phyloP scores from a whole-genome alignment of 176 grass and related monocot species.

The Musa beccarii region DNA sequence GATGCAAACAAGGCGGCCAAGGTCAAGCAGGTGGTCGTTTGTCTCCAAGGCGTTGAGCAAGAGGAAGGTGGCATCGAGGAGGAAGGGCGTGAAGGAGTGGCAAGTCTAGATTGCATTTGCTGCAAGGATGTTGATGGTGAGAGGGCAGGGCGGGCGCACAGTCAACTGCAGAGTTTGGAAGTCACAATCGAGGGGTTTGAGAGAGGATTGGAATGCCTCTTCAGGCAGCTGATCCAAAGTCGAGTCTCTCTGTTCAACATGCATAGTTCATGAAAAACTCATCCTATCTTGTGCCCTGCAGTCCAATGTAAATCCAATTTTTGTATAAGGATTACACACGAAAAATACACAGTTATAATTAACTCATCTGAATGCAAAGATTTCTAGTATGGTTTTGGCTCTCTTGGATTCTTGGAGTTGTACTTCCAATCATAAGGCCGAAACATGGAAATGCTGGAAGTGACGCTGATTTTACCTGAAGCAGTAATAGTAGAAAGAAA shows the following conservation, averaged over 20 bases:
- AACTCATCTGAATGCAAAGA: too few species aligned
- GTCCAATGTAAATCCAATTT: too few species aligned
- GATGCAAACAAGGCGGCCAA: not conserved
- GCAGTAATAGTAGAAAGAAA: too few species aligned
- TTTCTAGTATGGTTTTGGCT: too few species aligned
- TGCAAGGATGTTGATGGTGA: constrained; percentile 5
- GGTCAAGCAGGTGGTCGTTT: constrained; percentile 17
- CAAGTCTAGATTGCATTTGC: not conserved
- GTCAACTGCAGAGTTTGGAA: constrained; percentile 22
- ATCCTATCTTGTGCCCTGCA: not conserved
- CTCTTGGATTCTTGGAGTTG: too few species aligned
- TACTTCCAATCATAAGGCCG: too few species aligned
- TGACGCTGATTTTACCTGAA: too few species aligned
- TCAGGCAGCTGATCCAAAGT: constrained; percentile 24
- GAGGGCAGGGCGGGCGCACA: not conserved
- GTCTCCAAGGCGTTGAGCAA: constrained; percentile 10
- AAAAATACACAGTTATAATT: not conserved
- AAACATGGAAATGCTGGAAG: too few species aligned
- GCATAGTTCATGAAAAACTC: constrained; percentile 21
- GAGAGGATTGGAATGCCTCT: constrained; percentile 22
- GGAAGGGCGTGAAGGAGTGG: not conserved
- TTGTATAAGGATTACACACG: not conserved
- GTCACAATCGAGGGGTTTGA: constrained; percentile 19
- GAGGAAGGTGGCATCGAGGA: constrained; percentile 6
- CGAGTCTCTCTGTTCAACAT: constrained; percentile 29